These are phyloP conservation scores for Colletotrichum kahawae DNA, from an alignment of 2,329 filamentous ascomycete genomes.

Conservation along the genomic window DNA sequence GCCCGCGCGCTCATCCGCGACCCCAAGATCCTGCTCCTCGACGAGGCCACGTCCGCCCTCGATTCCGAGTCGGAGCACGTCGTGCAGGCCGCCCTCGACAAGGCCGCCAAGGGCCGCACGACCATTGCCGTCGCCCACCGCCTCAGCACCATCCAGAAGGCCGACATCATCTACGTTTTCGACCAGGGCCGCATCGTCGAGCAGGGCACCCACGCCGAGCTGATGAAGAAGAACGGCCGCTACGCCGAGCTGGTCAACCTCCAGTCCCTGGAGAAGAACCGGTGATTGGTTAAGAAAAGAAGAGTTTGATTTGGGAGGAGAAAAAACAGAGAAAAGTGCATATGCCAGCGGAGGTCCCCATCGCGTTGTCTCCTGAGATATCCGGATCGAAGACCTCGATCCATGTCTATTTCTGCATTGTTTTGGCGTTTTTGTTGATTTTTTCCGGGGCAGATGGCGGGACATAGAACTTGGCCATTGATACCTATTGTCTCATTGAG, in stretches of 20 bases:
- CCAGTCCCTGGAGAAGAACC: slow-evolving; percentile 73
- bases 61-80: slow-evolving; percentile 81
- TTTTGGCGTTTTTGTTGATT: not conserved
- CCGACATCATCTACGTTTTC: slow-evolving; percentile 96
- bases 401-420: slow-evolving; percentile 18
- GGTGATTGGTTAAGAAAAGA: slow-evolving; percentile 17
- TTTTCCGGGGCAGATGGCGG: not conserved
- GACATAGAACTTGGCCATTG: not conserved
- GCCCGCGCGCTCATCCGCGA: slow-evolving; percentile 90
- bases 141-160: slow-evolving; percentile 90
- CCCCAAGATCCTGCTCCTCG: slow-evolving; percentile 83
- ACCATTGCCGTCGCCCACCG: slow-evolving; percentile 95
- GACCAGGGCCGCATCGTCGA: slow-evolving; percentile 88
- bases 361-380: slow-evolving; percentile 8
- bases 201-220: slow-evolving; percentile 76
- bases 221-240: slow-evolving; percentile 72
- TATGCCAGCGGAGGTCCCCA: not conserved
- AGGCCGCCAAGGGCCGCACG: slow-evolving; percentile 81
- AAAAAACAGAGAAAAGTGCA: not conserved
- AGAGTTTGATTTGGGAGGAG: not conserved
- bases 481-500: not conserved
- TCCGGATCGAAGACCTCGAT: slow-evolving; percentile 7
- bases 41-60: slow-evolving; percentile 80
- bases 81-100: slow-evolving; percentile 81
- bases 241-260: slow-evolving; percentile 83